Evolutionary conservation across 768 basidiomycete genomes (phyloP).

Genomic region (Ramaria sp.): DNA sequence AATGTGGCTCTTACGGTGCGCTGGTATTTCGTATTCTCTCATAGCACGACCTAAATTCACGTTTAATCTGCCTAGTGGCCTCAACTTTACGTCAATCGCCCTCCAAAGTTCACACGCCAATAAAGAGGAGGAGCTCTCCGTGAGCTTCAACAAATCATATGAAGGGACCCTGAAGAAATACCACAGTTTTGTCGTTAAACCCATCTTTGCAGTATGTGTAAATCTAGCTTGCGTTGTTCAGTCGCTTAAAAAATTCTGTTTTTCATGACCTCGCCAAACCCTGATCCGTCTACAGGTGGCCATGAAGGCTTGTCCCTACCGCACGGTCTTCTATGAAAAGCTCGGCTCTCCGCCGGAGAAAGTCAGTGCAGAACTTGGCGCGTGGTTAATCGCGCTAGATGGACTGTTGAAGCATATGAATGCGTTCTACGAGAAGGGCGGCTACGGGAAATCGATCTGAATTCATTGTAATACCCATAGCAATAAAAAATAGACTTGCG

Average conservation of each 20-base stretch:
- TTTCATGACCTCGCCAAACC: background rate
- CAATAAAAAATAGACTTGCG: too few relatives aligned
- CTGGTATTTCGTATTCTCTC: background rate
- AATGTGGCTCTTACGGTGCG: constrained; percentile 71
- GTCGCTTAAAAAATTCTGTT: too few relatives aligned
- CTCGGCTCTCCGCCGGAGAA: constrained; percentile 30
- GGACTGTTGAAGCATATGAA: constrained; percentile 36
- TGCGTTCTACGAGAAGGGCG: constrained; percentile 31
- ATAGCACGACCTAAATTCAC: background rate
- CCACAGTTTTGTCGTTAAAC: constrained; percentile 66
- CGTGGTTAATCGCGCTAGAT: constrained; percentile 44
- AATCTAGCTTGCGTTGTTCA: background rate
- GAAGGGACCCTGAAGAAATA: constrained; percentile 70
- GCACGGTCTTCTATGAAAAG: constrained; percentile 46
- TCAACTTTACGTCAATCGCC: constrained; percentile 80
- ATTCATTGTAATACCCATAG: too few relatives aligned
- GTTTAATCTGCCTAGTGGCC: constrained; percentile 38
- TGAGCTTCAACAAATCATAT: constrained; percentile 74
- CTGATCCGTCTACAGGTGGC: constrained; percentile 32
- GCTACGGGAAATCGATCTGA: constrained; percentile 34
- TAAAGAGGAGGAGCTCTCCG: constrained; percentile 51
- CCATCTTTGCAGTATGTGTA: constrained; percentile 40
- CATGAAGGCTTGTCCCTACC: constrained; percentile 60
- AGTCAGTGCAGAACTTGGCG: constrained; percentile 35
- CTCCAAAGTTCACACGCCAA: constrained; percentile 64